Conservation (phyloP, 768 basidiomycete genomes). For the Hericium rajendrae region DNA sequence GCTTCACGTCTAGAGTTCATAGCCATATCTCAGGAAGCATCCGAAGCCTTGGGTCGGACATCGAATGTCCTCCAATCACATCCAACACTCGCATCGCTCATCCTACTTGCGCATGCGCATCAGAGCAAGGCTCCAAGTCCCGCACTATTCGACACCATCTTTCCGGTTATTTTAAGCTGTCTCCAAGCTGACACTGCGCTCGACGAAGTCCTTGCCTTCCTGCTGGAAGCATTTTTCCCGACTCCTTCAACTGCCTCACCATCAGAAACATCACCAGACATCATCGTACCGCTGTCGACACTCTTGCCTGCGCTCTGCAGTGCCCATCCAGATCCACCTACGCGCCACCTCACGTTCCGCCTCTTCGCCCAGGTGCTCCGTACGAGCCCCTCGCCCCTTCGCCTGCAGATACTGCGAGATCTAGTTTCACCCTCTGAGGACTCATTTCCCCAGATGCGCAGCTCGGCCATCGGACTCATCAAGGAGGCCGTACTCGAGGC, state of each 20-base stretch:
- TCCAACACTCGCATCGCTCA: constrained; percentile 7
- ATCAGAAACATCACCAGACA: constrained; percentile 30
- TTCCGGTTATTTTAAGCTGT: constrained; percentile 36
- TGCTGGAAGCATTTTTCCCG: constrained; percentile 28
- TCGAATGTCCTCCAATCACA: constrained; percentile 7
- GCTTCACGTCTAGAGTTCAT: too few species aligned
- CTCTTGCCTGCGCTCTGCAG: constrained; percentile 49
- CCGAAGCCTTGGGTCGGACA: constrained; percentile 3
- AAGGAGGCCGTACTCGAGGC: constrained; percentile 58
- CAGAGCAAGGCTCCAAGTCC: background rate
- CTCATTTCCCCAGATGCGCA: constrained; percentile 56
- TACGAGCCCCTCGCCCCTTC: constrained; percentile 34
- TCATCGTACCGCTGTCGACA: constrained; percentile 37
- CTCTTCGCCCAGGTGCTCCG: constrained; percentile 45
- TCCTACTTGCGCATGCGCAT: constrained; percentile 7
- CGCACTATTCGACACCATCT: constrained; percentile 18
- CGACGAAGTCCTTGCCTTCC: constrained; percentile 52
- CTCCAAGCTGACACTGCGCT: constrained; percentile 45
- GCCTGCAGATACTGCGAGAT: constrained; percentile 46
- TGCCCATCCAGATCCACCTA: constrained; percentile 46
- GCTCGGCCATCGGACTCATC: constrained; percentile 57
- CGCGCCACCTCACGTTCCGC: constrained; percentile 54
- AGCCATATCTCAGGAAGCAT: background rate
- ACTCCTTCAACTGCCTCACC: background rate
- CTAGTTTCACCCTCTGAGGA: constrained; percentile 34